Evolutionary conservation across 768 basidiomycete species (phyloP).

Genomic region (Mycena leptocephala): DNA sequence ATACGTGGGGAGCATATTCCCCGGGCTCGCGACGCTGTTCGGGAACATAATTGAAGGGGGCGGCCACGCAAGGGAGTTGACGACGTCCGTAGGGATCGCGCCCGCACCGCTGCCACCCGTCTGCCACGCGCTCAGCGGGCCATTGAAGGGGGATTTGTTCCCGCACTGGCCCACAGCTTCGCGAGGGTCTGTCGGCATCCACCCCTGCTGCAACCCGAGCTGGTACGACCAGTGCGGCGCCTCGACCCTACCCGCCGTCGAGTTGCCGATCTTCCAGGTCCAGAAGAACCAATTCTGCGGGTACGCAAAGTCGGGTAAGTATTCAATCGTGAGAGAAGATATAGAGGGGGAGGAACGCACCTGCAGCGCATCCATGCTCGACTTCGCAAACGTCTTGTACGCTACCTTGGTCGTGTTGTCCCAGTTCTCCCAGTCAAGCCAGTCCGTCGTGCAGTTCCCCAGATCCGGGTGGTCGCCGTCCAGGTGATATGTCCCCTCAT

Average conservation of each 20-base stretch:
- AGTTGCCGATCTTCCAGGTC: constrained; percentile 98
- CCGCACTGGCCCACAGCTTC: constrained; percentile 82
- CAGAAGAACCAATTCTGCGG: constrained; percentile 96
- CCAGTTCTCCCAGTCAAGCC: constrained; percentile 86
- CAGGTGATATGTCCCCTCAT: constrained; percentile 83
- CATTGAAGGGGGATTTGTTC: constrained; percentile 68
- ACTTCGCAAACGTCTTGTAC: constrained; percentile 81
- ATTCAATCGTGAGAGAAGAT: not conserved
- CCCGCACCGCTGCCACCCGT: constrained; percentile 85
- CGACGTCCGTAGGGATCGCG: constrained; percentile 71
- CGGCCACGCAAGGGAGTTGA: constrained; percentile 77
- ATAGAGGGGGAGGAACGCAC: constrained; percentile 57
- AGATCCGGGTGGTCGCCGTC: constrained; percentile 54
- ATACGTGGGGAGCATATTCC: constrained; percentile 75
- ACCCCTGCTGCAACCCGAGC: constrained; percentile 91
- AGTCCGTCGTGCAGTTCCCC: constrained; percentile 75
- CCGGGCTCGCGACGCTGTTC: constrained; percentile 59
- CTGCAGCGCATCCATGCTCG: constrained; percentile 95
- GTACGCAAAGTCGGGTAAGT: too few species aligned
- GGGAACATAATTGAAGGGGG: constrained; percentile 69
- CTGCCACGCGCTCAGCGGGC: constrained; percentile 78
- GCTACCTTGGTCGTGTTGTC: constrained; percentile 70
- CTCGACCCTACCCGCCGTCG: constrained; percentile 80
- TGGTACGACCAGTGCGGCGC: constrained; percentile 95
- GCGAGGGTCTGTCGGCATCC: constrained; percentile 94